Evolutionary conservation across 768 basidiomycete genomes (phyloP).

Genomic region (Boletus edulis): DNA sequence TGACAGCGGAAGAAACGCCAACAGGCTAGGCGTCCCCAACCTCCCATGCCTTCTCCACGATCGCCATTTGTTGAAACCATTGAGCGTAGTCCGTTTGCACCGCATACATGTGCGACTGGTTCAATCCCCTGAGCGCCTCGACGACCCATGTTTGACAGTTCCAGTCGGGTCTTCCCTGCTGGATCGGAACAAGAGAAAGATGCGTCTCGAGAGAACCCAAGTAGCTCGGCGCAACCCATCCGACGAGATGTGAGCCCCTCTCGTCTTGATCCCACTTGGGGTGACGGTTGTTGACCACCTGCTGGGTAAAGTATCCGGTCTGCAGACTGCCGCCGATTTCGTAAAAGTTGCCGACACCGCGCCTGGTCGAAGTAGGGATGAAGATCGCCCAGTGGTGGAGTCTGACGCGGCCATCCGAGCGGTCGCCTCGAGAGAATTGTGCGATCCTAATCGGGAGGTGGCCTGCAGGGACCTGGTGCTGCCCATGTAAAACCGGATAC

Average conservation of each 20-base stretch:
- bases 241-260: conserved; percentile 10
- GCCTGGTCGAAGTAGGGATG: conserved; percentile 16
- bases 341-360: conserved; percentile 21
- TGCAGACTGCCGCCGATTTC: conserved; percentile 11
- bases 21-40: conserved; percentile 11
- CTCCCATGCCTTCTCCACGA: conserved; percentile 16
- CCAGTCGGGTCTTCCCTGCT: conserved; percentile 11
- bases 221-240: conserved; percentile 5
- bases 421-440: conserved; percentile 12
- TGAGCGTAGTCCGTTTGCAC: conserved; percentile 14
- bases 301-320: conserved; percentile 12
- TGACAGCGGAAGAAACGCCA: neutral
- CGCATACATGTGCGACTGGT: conserved; percentile 10
- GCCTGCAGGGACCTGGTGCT: conserved; percentile 8
- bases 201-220: conserved; percentile 5
- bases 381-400: conserved; percentile 22
- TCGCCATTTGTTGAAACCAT: conserved; percentile 13
- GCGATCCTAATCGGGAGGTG: conserved; percentile 15
- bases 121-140: conserved; percentile 15
- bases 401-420: neutral
- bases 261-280: conserved; percentile 11
- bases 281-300: conserved; percentile 16
- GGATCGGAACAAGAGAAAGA: conserved; percentile 12
- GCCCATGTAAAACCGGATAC: conserved; percentile 9
- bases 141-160: conserved; percentile 23